Percentiles rank a stretch among this genome's conserved stretches.
Conservation (phyloP, 1,284 basidiomycete genomes). For the Puccinia horiana region DNA sequence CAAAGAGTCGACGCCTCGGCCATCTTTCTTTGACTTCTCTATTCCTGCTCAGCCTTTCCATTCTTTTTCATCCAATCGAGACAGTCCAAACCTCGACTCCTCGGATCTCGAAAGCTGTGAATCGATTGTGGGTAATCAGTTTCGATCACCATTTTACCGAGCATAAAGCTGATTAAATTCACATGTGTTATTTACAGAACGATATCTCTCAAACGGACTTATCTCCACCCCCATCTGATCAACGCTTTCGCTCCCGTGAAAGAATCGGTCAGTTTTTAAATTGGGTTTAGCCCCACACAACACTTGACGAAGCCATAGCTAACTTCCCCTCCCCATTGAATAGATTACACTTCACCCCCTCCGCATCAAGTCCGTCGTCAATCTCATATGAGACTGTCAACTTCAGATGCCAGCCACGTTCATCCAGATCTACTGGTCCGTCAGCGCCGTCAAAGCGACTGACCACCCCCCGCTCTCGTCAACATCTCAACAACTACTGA, state of each 20-base stretch:
- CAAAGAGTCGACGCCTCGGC: slow-evolving; percentile 14
- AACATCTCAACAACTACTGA: background rate
- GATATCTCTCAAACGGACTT: background rate
- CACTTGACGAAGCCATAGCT: background rate
- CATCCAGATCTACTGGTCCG: background rate
- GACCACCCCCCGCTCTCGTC: background rate
- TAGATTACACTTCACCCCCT: background rate
- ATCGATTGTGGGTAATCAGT: background rate
- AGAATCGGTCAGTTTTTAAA: slow-evolving; percentile 8
- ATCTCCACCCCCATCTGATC: background rate
- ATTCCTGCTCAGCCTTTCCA: background rate
- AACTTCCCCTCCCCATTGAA: background rate
- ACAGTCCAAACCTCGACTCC: slow-evolving; percentile 3
- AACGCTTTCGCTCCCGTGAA: slow-evolving; percentile 7
- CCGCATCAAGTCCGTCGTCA: background rate
- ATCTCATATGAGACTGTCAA: slow-evolving; percentile 4
- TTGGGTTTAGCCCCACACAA: background rate
- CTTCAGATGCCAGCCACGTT: slow-evolving; percentile 22
- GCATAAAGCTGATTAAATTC: background rate
- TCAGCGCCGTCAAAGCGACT: slow-evolving; percentile 29
- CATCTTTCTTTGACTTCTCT: slow-evolving; percentile 1
- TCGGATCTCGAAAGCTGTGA: slow-evolving; percentile 7
- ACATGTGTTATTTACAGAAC: background rate
- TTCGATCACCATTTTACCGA: background rate
- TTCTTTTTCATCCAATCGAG: background rate